Evolutionary conservation across 805 yeast genomes (phyloP), one percentile per base, ranked within the genome.

Genomic region (Ogataea haglerorum): DNA sequence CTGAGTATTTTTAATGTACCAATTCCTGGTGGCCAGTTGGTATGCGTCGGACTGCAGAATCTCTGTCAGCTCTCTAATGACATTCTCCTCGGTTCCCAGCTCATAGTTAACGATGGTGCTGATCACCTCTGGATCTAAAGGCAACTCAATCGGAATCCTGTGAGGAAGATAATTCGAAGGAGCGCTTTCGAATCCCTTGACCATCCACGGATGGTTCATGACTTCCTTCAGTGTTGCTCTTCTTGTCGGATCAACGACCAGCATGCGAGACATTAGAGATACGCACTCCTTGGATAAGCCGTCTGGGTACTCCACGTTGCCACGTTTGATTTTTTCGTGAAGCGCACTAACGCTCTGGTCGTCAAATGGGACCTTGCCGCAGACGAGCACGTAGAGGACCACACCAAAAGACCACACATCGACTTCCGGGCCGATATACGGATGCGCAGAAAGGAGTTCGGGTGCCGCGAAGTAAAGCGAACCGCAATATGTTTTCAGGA

Each of bases 351-450:
- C 95, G 51, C 86, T 81, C 55, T 88, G 95, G 59, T 93, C 98
- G 62, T 93, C 99, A 61, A 93, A 93, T 7, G 99, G 99, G 10
- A 93, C 98, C 61, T 88, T 90, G 40, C 99, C 99, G 61, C 97
- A 90, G 2, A 93, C 96, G 46, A 93, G 70, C 6, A 93, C 99
- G 58, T 88, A 93, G 36, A 93, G 67, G 0, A 93, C 98, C 23
- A 93, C 95, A 49, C 99, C 99, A 70, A 90, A 91, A 2, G 96
- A 87, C 99, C 99, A 93, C 14, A 93, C 82, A 62, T 93, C 99
- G 34, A 93, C 96, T 61, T 93, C 99, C 1, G 99, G 99, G 0
- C 99, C 99, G 26, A 76, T 71, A 56, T 93, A 93, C 1, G 96
- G 97, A 51, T 80, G 80, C 1, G 98, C 99, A 44, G 86, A 85